Evolutionary conservation across 73 alveolate species (phyloP).

Genomic region (Tetrahymena elliotti): DNA sequence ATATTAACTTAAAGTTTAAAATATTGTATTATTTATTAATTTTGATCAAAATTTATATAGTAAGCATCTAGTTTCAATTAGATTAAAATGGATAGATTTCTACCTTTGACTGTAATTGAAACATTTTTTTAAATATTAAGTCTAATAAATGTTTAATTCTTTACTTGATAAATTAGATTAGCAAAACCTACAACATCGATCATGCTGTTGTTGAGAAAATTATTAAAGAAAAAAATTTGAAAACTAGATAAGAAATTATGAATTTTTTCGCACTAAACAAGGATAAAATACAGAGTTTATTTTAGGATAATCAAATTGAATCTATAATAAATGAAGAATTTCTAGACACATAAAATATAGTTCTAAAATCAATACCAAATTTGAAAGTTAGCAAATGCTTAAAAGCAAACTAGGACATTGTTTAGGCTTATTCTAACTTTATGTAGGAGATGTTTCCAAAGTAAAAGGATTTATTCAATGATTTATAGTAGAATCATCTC

Average conservation of each 20-base stretch:
- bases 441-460: background rate
- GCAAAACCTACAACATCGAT: background rate
- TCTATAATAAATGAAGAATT: background rate
- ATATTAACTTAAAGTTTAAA: no score
- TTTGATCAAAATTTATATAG: background rate
- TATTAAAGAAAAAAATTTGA: background rate
- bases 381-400: background rate
- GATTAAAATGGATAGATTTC: background rate
- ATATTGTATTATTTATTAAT: no score
- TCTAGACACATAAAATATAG: background rate
- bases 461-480: background rate
- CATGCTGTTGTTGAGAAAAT: background rate
- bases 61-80: background rate
- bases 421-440: background rate
- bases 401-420: background rate
- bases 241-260: background rate
- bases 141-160: no score
- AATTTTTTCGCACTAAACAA: background rate
- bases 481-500: background rate
- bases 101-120: background rate
- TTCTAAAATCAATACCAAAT: background rate
- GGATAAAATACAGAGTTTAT: background rate
- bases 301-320: background rate
- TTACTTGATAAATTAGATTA: background rate
- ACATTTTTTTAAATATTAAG: no score